These are phyloP conservation scores for Microdochium paspali DNA, from an alignment of 2,329 filamentous ascomycete genomes.

Conservation along the genomic window DNA sequence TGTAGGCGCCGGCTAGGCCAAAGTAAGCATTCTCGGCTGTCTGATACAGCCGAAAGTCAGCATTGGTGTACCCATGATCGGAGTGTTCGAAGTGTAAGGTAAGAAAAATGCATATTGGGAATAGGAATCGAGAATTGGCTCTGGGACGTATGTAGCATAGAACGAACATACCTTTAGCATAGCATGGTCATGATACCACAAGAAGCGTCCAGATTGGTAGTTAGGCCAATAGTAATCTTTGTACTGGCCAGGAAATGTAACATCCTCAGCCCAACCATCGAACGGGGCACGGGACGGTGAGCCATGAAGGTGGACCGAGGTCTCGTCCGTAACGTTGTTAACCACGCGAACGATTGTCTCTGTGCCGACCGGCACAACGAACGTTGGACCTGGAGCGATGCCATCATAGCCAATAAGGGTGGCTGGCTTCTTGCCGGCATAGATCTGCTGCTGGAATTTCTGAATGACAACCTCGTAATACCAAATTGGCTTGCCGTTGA, in stretches of 20 bases:
- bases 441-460: slow-evolving; percentile 23
- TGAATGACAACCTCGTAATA: slow-evolving; percentile 26
- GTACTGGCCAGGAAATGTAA: slow-evolving; percentile 39
- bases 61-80: too few relatives aligned
- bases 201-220: slow-evolving; percentile 36
- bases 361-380: slow-evolving; percentile 34
- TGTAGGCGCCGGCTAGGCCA: slow-evolving; percentile 47
- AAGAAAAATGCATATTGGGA: neutral
- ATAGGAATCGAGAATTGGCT: slow-evolving; percentile 10
- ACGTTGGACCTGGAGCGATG: slow-evolving; percentile 42
- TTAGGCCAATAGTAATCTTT: slow-evolving; percentile 58
- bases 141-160: slow-evolving; percentile 3
- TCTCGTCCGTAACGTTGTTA: slow-evolving; percentile 34
- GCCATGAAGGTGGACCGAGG: slow-evolving; percentile 45
- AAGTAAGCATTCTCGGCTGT: slow-evolving; percentile 47
- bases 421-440: slow-evolving; percentile 20
- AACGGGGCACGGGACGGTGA: slow-evolving; percentile 37
- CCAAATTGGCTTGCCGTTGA: slow-evolving; percentile 21
- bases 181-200: slow-evolving; percentile 48
- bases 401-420: slow-evolving; percentile 41
- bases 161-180: slow-evolving; percentile 18
- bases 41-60: slow-evolving; percentile 4
- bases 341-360: slow-evolving; percentile 44
- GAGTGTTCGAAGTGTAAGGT: too few relatives aligned
- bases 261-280: slow-evolving; percentile 46